Percentiles rank a stretch among this genome's conserved stretches.
Conservation (phyloP, 352 stramenopile genomes). For the Globisporangium polare region DNA sequence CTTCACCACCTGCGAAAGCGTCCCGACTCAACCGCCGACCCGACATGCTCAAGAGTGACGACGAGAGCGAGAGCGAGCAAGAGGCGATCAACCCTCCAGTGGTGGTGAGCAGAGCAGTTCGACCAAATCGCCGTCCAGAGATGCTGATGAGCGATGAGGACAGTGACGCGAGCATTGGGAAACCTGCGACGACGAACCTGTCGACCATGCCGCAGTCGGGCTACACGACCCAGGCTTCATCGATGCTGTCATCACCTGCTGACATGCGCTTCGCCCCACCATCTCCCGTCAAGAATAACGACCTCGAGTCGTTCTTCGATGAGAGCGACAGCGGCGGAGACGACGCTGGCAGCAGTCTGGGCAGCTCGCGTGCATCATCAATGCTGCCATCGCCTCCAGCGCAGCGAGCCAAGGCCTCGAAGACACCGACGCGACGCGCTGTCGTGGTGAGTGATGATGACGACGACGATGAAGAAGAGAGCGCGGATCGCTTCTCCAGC, state of each 20-base stretch:
- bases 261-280: background rate
- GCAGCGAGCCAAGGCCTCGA: background rate
- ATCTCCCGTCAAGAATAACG: constrained; percentile 19
- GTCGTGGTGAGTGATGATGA: constrained; percentile 19
- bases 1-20: background rate
- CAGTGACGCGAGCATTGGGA: background rate
- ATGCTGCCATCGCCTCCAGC: constrained; percentile 2
- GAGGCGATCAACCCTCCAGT: background rate
- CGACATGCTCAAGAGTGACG: constrained; percentile 10
- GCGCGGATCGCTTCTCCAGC: constrained; percentile 34
- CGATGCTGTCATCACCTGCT: background rate
- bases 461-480: constrained; percentile 29
- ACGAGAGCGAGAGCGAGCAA: constrained; percentile 6
- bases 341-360: background rate
- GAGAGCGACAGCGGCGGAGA: constrained; percentile 60
- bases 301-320: constrained; percentile 62
- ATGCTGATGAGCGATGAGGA: constrained; percentile 1
- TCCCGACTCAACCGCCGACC: background rate
- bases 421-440: background rate
- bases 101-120: background rate
- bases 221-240: background rate
- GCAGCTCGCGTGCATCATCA: background rate
- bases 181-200: background rate
- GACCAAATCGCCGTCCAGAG: background rate
- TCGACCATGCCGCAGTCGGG: constrained; percentile 1